phyloP scores from a whole-genome alignment of 345 rosid species.

The Populus pruinosa region DNA sequence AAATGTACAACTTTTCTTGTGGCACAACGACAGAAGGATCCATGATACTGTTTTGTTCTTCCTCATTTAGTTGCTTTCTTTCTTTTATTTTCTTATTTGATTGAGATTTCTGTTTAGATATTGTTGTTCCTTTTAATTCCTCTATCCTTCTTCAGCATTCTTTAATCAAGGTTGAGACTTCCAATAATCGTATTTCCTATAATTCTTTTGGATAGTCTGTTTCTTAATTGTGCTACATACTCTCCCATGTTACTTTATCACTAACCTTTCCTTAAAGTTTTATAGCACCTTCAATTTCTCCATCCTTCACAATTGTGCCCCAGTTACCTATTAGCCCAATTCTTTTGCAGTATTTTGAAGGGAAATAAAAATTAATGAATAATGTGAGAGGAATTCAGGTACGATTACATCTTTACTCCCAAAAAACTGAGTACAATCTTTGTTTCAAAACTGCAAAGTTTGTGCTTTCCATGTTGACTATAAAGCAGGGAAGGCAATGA shows the following conservation, averaged over 20 bases:
- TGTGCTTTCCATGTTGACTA: background rate
- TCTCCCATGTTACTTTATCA: background rate
- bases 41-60: background rate
- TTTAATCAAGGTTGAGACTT: background rate
- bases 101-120: background rate
- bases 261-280: background rate
- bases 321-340: background rate
- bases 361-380: background rate
- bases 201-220: background rate
- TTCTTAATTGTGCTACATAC: background rate
- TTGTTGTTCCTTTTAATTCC: background rate
- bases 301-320: background rate
- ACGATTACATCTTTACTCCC: background rate
- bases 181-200: background rate
- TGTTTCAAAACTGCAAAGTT: background rate
- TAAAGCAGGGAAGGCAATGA: background rate
- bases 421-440: background rate
- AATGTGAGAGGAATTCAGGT: background rate
- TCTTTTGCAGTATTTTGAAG: background rate
- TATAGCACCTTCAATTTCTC: background rate
- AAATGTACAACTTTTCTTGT: background rate
- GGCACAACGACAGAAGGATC: background rate
- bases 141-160: background rate
- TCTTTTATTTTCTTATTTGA: background rate
- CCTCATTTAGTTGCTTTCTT: background rate